Evolutionary conservation across 257 asterid species (phyloP), one percentile per base, ranked within the genome.

Genomic region (Scutellaria minor): DNA sequence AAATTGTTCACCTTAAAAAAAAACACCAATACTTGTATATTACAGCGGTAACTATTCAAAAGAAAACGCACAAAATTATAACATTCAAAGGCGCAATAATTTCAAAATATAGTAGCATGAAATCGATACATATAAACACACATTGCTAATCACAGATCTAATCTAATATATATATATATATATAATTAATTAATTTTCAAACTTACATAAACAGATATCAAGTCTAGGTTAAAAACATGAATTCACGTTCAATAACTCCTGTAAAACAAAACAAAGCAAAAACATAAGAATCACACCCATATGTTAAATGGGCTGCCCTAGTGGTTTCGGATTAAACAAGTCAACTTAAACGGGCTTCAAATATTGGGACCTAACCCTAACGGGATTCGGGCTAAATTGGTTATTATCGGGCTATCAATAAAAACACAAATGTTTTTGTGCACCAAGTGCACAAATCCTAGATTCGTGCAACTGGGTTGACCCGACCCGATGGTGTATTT

Each of bases 231-330:
- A n/a, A 22, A 61, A 55, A 61, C 61, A 65, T 71, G 24, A 62
- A 71, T 53, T 72, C 55, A 56, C 75, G 78, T 40, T 22, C 72
- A n/a, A 9, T 13, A 62, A 8, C n/a, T 77, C 76, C 84, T 80
- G 72, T 66, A 73, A 45, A 60, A 50, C 41, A 47, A 37, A 39
- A 61, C 44, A 66, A 63, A 12, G 18, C 18, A 18, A 18, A 18
- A 27, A 40, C 46, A 77, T 47, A 12, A 68, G 55, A 66, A 45
- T 44, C 12, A 42, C 7, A 39, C 20, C 44, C 24, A 15, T 3
- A 18, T 18, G 0, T 18, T 18, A 18, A 18, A 18, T 0, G 18
- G 18, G 18, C 18, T 18, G 18, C 18, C 18, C 18, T 18, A 18
- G 18, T 18, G 18, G 18, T 18, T 18, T 18, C 18, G 18, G 18